Base-by-base conservation (phyloP, 2,329 filamentous ascomycete genomes). In the Fusarium nematophilum region DNA sequence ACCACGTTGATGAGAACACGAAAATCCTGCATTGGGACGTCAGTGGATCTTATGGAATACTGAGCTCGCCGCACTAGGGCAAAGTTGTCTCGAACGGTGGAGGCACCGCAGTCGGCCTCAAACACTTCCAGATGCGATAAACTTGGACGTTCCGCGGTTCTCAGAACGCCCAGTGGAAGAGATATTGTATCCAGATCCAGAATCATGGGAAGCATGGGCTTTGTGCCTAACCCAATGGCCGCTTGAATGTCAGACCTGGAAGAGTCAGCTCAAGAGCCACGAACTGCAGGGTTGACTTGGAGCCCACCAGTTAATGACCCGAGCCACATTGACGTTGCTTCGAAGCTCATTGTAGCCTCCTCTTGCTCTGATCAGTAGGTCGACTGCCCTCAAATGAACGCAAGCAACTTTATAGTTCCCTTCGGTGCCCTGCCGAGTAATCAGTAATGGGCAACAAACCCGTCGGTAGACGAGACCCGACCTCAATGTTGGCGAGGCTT, bases 401-500 rank as follows among this genome's bases (percentile, higher is more conserved):
- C 49, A 15, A 10, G 54, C 58, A 11, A 38, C 38, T 0, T 54
- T 11, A 14, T 51, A 64, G 17, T 62, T 45, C 7, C 55, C 49
- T n/a, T 64, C 52, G 5, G 49, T 31, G 2, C 54, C 52, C 55
- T 59, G 23, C 3, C 9, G 25, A 11, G 14, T 17, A 9, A 15
- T 57, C 15, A 51, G 44, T 15, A 14, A 48, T 5, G 2, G n/a
- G 6, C 2, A 14, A 13, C 25, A 34, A 34, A 14, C 13, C 3
- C 8, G 4, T 9, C 9, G 10, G 4, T 18, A 14, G 13, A 11
- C 3, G n/a, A n/a, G n/a, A 11, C 33, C 44, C 3, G 17, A 59
- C 61, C 52, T 62, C 55, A 2, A 50, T 50, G 33, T 59, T 62
- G 10, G 61, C 61, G 9, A 60, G 61, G 17, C 45, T 56, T 23